Percentiles rank a stretch among this genome's conserved stretches.
Evolutionary conservation across 108 stramenopile species (phyloP).

Genomic region (Nannochloropsis salina): DNA sequence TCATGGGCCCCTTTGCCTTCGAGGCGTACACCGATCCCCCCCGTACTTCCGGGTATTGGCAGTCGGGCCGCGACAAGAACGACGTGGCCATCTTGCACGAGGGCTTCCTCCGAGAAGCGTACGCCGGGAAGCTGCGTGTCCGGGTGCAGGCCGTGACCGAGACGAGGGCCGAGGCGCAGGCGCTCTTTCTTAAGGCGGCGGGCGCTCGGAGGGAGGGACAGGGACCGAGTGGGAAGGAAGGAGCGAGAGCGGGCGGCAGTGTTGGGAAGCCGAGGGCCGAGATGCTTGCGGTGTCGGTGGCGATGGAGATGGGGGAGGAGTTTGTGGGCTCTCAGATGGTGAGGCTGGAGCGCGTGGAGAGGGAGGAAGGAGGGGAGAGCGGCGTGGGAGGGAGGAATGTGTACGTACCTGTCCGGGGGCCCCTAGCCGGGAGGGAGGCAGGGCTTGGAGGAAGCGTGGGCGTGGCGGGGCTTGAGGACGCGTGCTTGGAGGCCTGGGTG

Average conservation of each 20-base stretch:
- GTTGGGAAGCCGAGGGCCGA: not conserved
- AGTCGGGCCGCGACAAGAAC: not conserved
- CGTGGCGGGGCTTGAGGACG: no score
- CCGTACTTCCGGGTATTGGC: conserved; percentile 7
- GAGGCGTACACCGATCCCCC: conserved; percentile 15
- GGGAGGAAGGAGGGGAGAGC: not conserved
- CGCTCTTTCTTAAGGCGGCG: not conserved
- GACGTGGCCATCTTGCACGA: not conserved
- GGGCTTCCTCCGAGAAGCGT: not conserved
- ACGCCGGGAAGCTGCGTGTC: not conserved
- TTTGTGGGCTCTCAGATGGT: not conserved
- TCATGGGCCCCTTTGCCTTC: conserved; percentile 10
- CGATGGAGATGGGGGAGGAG: conserved; percentile 14
- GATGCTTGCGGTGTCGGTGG: not conserved
- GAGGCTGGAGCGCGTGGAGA: not conserved
- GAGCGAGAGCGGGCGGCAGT: not conserved
- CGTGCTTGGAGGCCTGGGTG: no score
- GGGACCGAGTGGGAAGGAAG: not conserved
- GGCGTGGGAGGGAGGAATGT: not conserved
- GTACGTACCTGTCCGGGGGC: no score
- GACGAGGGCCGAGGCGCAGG: not conserved
- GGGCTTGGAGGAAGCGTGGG: no score
- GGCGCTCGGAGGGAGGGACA: not conserved
- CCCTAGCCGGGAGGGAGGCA: no score
- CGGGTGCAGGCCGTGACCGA: not conserved